phyloP scores from a whole-genome alignment of 2,329 filamentous ascomycete species.

The Fusarium albidum region DNA sequence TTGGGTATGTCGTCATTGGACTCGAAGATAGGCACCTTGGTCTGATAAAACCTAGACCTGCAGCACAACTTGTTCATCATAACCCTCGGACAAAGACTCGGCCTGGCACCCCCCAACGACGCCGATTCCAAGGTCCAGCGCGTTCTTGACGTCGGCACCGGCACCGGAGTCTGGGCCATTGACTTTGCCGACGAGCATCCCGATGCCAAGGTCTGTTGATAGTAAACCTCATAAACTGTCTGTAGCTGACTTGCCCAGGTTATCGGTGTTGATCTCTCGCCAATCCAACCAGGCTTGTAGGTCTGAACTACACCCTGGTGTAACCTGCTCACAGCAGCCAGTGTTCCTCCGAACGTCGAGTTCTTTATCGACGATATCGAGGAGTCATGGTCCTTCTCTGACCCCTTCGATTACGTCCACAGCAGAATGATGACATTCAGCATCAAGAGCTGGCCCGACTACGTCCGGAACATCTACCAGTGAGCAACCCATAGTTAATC shows the following conservation, averaged over 20 bases:
- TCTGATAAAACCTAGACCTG: slow-evolving; percentile 16
- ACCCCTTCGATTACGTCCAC: slow-evolving; percentile 29
- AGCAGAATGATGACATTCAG: slow-evolving; percentile 29
- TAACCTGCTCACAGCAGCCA: not conserved
- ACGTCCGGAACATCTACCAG: slow-evolving; percentile 15
- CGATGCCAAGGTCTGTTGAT: slow-evolving; percentile 2
- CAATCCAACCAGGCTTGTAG: slow-evolving; percentile 31
- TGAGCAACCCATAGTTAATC: not conserved
- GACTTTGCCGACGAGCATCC: slow-evolving; percentile 27
- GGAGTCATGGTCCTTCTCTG: slow-evolving; percentile 19
- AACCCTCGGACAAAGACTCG: slow-evolving; percentile 23
- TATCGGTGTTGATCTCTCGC: slow-evolving; percentile 27
- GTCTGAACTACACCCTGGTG: not conserved
- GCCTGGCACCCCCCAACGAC: slow-evolving; percentile 23
- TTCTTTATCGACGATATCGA: slow-evolving; percentile 31
- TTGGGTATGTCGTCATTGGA: slow-evolving; percentile 15
- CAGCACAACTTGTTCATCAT: slow-evolving; percentile 30
- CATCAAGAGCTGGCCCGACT: slow-evolving; percentile 11
- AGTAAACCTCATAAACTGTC: not conserved
- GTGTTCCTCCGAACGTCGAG: slow-evolving; percentile 23
- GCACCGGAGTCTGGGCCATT: slow-evolving; percentile 34
- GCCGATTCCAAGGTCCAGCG: slow-evolving; percentile 13
- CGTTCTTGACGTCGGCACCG: slow-evolving; percentile 32
- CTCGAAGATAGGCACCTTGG: too few relatives aligned
- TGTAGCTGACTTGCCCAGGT: not conserved